Percentiles rank a stretch among this genome's conserved stretches.
Conservation (phyloP, 1,284 basidiomycete genomes). For the Chiua sp. region DNA sequence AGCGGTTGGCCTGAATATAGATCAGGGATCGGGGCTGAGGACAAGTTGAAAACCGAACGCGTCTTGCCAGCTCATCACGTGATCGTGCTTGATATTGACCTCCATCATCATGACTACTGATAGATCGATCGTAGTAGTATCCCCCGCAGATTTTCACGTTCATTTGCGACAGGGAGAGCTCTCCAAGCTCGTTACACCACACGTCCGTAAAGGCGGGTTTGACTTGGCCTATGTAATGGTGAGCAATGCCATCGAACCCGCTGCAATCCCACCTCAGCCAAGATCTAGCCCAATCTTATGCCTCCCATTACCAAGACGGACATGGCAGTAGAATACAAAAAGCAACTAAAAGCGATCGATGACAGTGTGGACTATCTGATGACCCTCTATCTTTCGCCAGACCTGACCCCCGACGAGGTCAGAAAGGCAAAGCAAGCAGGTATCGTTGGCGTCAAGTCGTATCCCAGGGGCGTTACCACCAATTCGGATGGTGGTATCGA, state of each 20-base stretch:
- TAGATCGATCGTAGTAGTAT: slow-evolving; percentile 48
- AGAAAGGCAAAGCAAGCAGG: slow-evolving; percentile 86
- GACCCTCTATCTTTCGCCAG: slow-evolving; percentile 94
- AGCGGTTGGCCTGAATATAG: no score
- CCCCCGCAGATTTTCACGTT: slow-evolving; percentile 96
- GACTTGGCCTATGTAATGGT: slow-evolving; percentile 97
- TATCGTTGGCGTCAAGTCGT: slow-evolving; percentile 97
- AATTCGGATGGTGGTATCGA: slow-evolving; percentile 98
- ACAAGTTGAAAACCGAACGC: slow-evolving; percentile 42
- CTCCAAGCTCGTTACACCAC: slow-evolving; percentile 87
- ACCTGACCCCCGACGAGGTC: slow-evolving; percentile 92
- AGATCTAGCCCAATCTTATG: slow-evolving; percentile 85
- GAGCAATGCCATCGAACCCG: slow-evolving; percentile 21
- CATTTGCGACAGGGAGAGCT: slow-evolving; percentile 92
- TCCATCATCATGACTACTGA: slow-evolving; percentile 19
- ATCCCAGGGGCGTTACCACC: slow-evolving; percentile 97
- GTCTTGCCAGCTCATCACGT: slow-evolving; percentile 29
- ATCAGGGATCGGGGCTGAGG: no score
- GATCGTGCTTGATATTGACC: slow-evolving; percentile 28
- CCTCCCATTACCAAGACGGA: slow-evolving; percentile 92
- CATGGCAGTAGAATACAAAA: slow-evolving; percentile 84
- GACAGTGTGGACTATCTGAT: slow-evolving; percentile 89
- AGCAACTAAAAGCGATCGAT: slow-evolving; percentile 77
- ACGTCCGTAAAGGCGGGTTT: slow-evolving; percentile 92
- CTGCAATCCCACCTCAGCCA: slow-evolving; percentile 15